Evolutionary conservation across 2,329 filamentous ascomycete genomes (phyloP).

Genomic region (Periconia sp.): DNA sequence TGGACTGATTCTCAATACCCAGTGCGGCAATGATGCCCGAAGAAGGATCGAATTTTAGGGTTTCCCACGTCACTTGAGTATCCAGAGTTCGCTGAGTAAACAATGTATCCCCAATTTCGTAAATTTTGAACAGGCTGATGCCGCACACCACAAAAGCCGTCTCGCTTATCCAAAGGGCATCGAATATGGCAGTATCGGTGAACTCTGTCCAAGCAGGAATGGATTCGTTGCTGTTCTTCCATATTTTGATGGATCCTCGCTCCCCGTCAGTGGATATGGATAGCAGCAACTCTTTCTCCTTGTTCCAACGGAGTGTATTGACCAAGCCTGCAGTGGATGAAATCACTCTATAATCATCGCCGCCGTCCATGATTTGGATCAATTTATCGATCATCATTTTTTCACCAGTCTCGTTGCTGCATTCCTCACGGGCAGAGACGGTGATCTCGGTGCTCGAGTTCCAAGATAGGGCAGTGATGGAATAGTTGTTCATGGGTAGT

Average conservation of each 20-base stretch:
- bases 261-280: constrained; percentile 44
- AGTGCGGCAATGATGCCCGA: constrained; percentile 44
- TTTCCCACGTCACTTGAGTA: constrained; percentile 39
- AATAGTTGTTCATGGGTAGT: constrained; percentile 33
- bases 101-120: constrained; percentile 35
- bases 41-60: constrained; percentile 42
- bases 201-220: constrained; percentile 47
- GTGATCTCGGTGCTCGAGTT: constrained; percentile 35
- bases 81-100: constrained; percentile 33
- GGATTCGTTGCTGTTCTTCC: constrained; percentile 37
- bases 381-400: constrained; percentile 42
- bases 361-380: constrained; percentile 35
- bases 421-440: constrained; percentile 38
- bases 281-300: constrained; percentile 33
- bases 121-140: constrained; percentile 42
- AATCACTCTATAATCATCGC: constrained; percentile 32
- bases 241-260: constrained; percentile 42
- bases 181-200: constrained; percentile 44
- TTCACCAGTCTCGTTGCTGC: constrained; percentile 39
- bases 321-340: constrained; percentile 42
- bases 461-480: constrained; percentile 42
- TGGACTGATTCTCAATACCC: constrained; percentile 27
- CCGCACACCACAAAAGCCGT: constrained; percentile 49
- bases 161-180: constrained; percentile 49
- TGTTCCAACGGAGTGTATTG: constrained; percentile 41